A percentile compares a stretch with the other conserved stretches of the same genome.
Evolutionary conservation across 139 green algal genomes (phyloP).

Genomic region (Astrephomene gubernaculifera): DNA sequence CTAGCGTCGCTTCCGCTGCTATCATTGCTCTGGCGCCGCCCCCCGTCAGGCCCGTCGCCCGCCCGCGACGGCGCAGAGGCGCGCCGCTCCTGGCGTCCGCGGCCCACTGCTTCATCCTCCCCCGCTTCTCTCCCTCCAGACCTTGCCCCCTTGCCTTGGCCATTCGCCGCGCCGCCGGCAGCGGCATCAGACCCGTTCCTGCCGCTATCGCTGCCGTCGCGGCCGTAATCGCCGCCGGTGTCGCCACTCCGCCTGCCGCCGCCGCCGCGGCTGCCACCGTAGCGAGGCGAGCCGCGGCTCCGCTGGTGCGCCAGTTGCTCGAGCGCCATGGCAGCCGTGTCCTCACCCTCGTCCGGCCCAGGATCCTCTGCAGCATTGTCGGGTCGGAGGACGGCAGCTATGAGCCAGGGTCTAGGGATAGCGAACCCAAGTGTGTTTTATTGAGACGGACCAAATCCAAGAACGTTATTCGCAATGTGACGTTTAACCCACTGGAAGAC

Average conservation of each 20-base stretch:
- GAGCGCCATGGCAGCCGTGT: constrained; percentile 23
- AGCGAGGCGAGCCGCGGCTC: background rate
- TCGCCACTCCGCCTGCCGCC: too few relatives aligned
- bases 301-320: constrained; percentile 6
- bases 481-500: too few relatives aligned
- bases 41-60: too few relatives aligned
- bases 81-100: background rate
- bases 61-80: too few relatives aligned
- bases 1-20: background rate
- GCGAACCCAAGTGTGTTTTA: too few relatives aligned
- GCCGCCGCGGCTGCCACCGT: background rate
- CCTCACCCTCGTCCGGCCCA: constrained; percentile 10
- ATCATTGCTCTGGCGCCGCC: background rate
- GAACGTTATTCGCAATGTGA: too few relatives aligned
- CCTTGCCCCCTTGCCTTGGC: too few relatives aligned
- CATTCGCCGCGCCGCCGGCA: background rate
- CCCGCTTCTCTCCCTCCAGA: too few relatives aligned
- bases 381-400: too few relatives aligned
- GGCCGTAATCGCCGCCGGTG: background rate
- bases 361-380: background rate
- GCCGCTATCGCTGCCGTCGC: background rate
- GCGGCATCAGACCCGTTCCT: background rate
- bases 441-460: too few relatives aligned
- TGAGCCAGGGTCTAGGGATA: too few relatives aligned
- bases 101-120: too few relatives aligned